phyloP scores from a whole-genome alignment of 305 asterid species.

The Fraxinus albicans region DNA sequence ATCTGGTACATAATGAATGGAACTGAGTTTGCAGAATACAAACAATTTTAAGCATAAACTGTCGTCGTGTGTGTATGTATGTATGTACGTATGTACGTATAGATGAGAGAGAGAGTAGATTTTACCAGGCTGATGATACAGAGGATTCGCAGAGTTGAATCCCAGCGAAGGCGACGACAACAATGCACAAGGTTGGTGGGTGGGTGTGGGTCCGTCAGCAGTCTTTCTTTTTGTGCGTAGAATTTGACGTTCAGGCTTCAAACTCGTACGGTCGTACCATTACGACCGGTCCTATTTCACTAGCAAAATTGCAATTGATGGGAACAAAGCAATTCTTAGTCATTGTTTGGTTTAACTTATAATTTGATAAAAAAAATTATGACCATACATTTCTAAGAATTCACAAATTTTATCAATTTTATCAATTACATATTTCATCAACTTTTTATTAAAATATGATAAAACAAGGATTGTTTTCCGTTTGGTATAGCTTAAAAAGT shows the following conservation, averaged over 20 bases:
- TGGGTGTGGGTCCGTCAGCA: not conserved
- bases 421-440: no score
- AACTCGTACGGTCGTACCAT: not conserved
- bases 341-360: no score
- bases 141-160: slow-evolving; percentile 14
- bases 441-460: no score
- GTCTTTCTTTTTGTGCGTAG: not conserved
- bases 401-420: no score
- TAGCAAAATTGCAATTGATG: no score
- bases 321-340: no score
- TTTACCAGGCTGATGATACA: slow-evolving; percentile 19
- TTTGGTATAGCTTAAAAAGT: no score
- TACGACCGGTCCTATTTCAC: not conserved
- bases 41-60: not conserved
- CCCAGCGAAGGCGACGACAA: not conserved
- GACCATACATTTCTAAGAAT: no score
- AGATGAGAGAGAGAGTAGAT: not conserved
- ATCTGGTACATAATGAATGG: not conserved
- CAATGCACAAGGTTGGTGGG: not conserved
- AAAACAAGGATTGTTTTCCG: no score
- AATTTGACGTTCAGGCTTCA: not conserved
- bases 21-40: not conserved
- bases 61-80: not conserved
- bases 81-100: not conserved
- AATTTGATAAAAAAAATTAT: no score